Percentiles rank a stretch among this genome's conserved stretches.
Conservation (phyloP, 176 grass and related monocot genomes). For the Cocos nucifera region DNA sequence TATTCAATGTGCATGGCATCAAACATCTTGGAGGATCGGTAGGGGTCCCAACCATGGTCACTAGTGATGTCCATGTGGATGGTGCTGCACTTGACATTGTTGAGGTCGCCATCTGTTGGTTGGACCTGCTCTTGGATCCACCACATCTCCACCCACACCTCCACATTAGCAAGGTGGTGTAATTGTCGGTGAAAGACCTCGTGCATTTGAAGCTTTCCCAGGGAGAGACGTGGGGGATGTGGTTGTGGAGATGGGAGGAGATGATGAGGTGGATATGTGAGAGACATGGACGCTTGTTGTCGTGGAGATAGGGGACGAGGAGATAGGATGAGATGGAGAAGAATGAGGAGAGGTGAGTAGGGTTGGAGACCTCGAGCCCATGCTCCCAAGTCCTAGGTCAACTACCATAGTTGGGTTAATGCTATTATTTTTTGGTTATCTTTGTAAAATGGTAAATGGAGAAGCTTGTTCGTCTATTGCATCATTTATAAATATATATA, state of each 20-base stretch:
- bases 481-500: no score
- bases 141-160: constrained; percentile 45
- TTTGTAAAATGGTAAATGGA: no score
- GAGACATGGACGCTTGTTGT: not conserved
- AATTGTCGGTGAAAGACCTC: not conserved
- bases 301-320: no score
- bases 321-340: no score
- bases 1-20: constrained; percentile 63
- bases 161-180: constrained; percentile 6
- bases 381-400: no score
- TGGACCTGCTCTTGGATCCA: constrained; percentile 23
- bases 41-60: constrained; percentile 14
- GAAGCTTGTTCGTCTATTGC: no score
- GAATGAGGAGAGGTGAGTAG: no score
- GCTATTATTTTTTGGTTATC: no score
- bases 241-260: constrained; percentile 43
- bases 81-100: constrained; percentile 32
- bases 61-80: constrained; percentile 50
- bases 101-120: constrained; percentile 24
- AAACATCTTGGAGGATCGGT: constrained; percentile 21
- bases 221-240: constrained; percentile 25
- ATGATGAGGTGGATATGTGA: constrained; percentile 38
- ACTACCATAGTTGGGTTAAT: no score
- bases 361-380: no score
- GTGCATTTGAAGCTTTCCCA: constrained; percentile 26